Evolutionary conservation across 805 yeast genomes (phyloP), one percentile per base, ranked within the genome.

Genomic region (Spathaspora girioi): DNA sequence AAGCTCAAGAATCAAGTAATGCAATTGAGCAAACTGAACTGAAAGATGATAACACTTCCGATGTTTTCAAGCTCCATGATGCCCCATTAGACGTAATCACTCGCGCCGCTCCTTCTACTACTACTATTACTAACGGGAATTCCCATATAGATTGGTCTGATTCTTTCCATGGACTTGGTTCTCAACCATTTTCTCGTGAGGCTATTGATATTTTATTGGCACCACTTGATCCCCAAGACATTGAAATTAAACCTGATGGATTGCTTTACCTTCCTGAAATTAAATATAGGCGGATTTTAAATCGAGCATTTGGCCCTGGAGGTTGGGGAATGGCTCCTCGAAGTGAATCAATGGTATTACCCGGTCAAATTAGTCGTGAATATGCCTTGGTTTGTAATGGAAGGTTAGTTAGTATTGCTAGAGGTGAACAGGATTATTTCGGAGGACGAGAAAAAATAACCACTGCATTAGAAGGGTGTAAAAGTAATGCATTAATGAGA

Each of bases 321-420:
- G 97, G 96, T 1, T 94, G 99, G 99, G 98, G 98, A 0, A 74
- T 94, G 50, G 97, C 96, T 0, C 98, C 99, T 10, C 75, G 99
- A 50, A 84, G 96, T 0, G 93, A 88, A 56, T 87, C 96, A 0
- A 73, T 82, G 49, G 82, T 94, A 31, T 86, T 96, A 1, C 79
- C 83, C 29, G 83, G 80, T 55, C 77, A 83, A 47, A 84, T 94
- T 31, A 89, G 97, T 10, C 78, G 98, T 56, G 99, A 94, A 65
- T 94, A 90, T 63, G 97, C 89, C 0, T 73, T 94, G 48, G 77
- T 94, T 3, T 87, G 96, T 58, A 83, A 86, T 52, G 98, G 98
- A 1, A 79, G 96, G 56, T 73, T 94, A 47, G 96, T 94, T 2
- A 83, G 93, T 55, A 86, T 94, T 18, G 96, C 97, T 0, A 80